Evolutionary conservation across 495 filamentous ascomycete species (phyloP).

Genomic region (Terfezia boudieri): DNA sequence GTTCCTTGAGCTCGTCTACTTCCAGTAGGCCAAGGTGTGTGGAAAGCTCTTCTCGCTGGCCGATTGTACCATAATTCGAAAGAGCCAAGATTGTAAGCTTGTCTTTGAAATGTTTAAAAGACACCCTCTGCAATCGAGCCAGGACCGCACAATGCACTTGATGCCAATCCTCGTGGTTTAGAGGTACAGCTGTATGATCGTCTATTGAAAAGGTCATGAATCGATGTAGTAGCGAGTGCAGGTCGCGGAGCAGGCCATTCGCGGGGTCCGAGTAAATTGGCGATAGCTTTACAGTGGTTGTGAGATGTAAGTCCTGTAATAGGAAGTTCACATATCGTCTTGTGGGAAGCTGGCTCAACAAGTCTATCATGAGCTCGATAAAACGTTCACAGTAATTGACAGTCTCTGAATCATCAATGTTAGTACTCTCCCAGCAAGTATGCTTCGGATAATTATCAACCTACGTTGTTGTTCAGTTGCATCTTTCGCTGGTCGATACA

Average conservation of each 20-base stretch:
- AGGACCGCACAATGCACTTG: slow-evolving; percentile 54
- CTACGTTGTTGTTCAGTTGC: slow-evolving; percentile 1
- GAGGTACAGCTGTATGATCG: slow-evolving; percentile 63
- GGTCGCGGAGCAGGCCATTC: slow-evolving; percentile 62
- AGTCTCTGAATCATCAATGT: slow-evolving; percentile 30
- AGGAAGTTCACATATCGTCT: slow-evolving; percentile 82
- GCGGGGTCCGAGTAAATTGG: slow-evolving; percentile 50
- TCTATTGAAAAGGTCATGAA: slow-evolving; percentile 78
- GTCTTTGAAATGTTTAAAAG: slow-evolving; percentile 66
- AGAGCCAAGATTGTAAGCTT: slow-evolving; percentile 79
- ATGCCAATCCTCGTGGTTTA: slow-evolving; percentile 48
- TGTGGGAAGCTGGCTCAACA: slow-evolving; percentile 85
- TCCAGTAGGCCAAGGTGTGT: slow-evolving; percentile 49
- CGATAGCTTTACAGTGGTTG: slow-evolving; percentile 60
- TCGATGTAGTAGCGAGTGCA: slow-evolving; percentile 55
- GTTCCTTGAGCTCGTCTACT: slow-evolving; percentile 45
- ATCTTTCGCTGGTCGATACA: slow-evolving; percentile 36
- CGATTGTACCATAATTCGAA: slow-evolving; percentile 77
- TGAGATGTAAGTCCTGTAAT: slow-evolving; percentile 72
- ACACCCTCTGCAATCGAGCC: slow-evolving; percentile 57
- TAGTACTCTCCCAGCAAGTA: not conserved
- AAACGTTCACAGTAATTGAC: slow-evolving; percentile 79
- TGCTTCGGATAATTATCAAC: not conserved
- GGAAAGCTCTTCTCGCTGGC: slow-evolving; percentile 54
- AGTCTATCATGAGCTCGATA: slow-evolving; percentile 69